A percentile compares a stretch with the other conserved stretches of the same genome.
Conservation (phyloP, 176 grass and related monocot species). For the Neostapfia colusana region DNA sequence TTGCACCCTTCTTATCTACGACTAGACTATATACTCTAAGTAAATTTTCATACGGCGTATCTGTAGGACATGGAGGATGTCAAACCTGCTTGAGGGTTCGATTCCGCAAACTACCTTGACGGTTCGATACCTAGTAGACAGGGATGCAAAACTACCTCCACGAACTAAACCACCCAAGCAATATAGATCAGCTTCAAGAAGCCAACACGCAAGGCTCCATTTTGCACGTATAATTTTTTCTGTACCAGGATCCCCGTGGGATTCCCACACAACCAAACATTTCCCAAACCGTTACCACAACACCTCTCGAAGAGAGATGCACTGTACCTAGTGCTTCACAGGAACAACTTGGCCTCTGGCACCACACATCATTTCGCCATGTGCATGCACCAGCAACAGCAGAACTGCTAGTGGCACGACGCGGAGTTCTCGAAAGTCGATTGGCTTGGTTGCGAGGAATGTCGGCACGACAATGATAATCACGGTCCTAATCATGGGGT, state of each 20-base stretch:
- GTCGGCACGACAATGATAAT: not conserved
- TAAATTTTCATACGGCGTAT: too few relatives aligned
- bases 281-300: not conserved
- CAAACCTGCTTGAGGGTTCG: not conserved
- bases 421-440: conserved; percentile 4
- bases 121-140: not conserved
- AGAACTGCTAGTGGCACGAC: not conserved
- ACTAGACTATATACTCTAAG: too few relatives aligned
- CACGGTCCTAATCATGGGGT: not conserved
- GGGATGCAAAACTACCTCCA: not conserved
- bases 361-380: not conserved
- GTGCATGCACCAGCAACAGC: not conserved
- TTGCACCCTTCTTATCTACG: too few relatives aligned
- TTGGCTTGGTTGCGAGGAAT: not conserved
- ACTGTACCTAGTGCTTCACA: not conserved
- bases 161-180: not conserved
- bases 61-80: not conserved
- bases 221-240: not conserved
- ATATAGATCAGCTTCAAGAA: not conserved
- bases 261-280: not conserved
- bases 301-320: not conserved
- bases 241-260: not conserved
- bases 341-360: not conserved
- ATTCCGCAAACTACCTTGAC: not conserved
- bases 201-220: not conserved